These are phyloP conservation scores for Triticum monococcum DNA, from an alignment of 176 grass and related monocot genomes.

Conservation along the genomic window DNA sequence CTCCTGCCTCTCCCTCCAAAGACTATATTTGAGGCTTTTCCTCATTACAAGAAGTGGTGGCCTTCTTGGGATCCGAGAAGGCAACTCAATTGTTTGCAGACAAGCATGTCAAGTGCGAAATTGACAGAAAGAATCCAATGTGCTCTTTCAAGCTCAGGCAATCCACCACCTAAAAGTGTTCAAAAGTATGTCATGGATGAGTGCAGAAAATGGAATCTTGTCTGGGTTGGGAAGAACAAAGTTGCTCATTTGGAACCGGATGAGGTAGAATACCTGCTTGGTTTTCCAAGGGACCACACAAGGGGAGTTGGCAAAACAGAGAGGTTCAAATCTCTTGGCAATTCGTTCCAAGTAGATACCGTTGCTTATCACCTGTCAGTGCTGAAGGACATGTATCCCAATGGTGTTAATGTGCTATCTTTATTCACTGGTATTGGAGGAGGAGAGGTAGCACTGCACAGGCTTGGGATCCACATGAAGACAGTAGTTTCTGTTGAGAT, in stretches of 20 bases:
- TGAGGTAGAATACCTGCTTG: constrained; percentile 76
- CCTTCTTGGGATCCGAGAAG: constrained; percentile 77
- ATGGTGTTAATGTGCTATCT: constrained; percentile 68
- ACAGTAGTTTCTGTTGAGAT: constrained; percentile 75
- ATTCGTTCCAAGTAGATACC: constrained; percentile 90
- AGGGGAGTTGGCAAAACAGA: constrained; percentile 72
- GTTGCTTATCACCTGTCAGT: constrained; percentile 78
- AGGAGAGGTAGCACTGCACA: constrained; percentile 91
- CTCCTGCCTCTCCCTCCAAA: constrained; percentile 58
- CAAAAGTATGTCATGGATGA: constrained; percentile 60
- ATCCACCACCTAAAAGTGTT: constrained; percentile 37
- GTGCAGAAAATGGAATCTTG: constrained; percentile 84
- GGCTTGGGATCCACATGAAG: constrained; percentile 66
- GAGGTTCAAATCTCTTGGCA: constrained; percentile 66
- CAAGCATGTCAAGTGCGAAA: constrained; percentile 54
- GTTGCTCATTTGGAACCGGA: constrained; percentile 77
- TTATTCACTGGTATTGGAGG: constrained; percentile 96
- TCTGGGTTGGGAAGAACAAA: constrained; percentile 79
- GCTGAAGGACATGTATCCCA: constrained; percentile 62
- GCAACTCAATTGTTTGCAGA: constrained; percentile 91
- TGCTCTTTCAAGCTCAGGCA: constrained; percentile 14
- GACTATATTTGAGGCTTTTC: constrained; percentile 65
- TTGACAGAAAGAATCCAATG: constrained; percentile 50
- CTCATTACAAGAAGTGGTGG: constrained; percentile 59
- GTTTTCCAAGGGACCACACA: constrained; percentile 81